Percentiles rank a stretch among this genome's conserved stretches.
Evolutionary conservation across 1,284 basidiomycete species (phyloP).

Genomic region (Cyathus pygmaeus): DNA sequence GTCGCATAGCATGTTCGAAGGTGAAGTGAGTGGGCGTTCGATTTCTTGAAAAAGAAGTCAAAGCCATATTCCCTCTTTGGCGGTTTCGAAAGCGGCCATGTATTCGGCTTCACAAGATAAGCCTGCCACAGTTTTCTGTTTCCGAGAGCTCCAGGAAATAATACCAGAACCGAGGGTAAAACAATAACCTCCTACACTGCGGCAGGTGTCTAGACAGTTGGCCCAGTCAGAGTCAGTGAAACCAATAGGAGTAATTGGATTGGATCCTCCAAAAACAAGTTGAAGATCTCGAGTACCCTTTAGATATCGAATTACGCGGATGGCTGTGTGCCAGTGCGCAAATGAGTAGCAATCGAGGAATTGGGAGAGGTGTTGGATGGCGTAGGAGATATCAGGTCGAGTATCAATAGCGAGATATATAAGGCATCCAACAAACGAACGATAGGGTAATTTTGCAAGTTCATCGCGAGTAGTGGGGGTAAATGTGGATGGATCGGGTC

Average conservation of each 20-base stretch:
- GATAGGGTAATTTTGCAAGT: slow-evolving; percentile 34
- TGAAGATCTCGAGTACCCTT: slow-evolving; percentile 40
- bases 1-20: slow-evolving; percentile 19
- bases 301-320: slow-evolving; percentile 53
- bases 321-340: slow-evolving; percentile 47
- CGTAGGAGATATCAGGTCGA: slow-evolving; percentile 51
- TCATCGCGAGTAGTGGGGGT: slow-evolving; percentile 6
- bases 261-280: slow-evolving; percentile 34
- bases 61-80: slow-evolving; percentile 35
- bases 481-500: slow-evolving; percentile 9
- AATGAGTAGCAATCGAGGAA: slow-evolving; percentile 39
- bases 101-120: slow-evolving; percentile 42
- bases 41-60: slow-evolving; percentile 19
- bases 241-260: slow-evolving; percentile 31
- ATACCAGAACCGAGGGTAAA: slow-evolving; percentile 27
- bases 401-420: slow-evolving; percentile 51
- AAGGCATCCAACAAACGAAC: slow-evolving; percentile 46
- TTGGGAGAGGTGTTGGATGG: slow-evolving; percentile 46
- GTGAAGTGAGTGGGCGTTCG: background rate
- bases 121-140: slow-evolving; percentile 37
- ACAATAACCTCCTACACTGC: slow-evolving; percentile 31
- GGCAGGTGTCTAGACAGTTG: slow-evolving; percentile 16
- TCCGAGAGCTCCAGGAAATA: slow-evolving; percentile 28
- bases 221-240: slow-evolving; percentile 47
- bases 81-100: slow-evolving; percentile 30